Percentiles rank a stretch among this genome's conserved stretches.
Conservation (phyloP, 1,139 yeast genomes). For the Pneumocystis murina region DNA sequence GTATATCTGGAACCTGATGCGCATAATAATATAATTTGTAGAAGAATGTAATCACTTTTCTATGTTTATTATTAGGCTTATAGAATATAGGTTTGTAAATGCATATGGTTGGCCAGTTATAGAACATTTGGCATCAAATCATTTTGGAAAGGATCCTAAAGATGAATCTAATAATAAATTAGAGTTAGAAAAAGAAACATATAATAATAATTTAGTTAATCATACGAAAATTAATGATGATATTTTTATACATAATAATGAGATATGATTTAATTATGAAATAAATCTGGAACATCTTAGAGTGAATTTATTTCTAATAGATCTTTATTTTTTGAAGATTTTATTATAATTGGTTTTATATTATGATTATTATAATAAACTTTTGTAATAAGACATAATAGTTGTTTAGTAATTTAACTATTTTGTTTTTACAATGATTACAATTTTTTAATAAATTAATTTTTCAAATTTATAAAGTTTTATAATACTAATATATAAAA, state of each 20-base stretch:
- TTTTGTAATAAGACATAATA: neutral
- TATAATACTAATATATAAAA: too few relatives aligned
- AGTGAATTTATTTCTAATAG: too few relatives aligned
- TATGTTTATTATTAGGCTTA: neutral
- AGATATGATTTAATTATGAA: neutral
- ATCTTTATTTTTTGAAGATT: neutral
- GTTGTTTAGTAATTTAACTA: neutral
- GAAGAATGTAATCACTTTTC: slow-evolving; percentile 32
- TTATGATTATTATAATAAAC: neutral
- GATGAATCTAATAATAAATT: neutral
- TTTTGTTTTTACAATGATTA: neutral
- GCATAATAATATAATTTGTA: slow-evolving; percentile 79
- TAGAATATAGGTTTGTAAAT: slow-evolving; percentile 50
- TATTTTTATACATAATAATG: neutral
- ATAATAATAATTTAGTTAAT: neutral
- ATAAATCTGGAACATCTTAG: too few relatives aligned
- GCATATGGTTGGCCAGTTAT: slow-evolving; percentile 95
- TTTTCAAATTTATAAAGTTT: too few relatives aligned
- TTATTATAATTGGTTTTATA: neutral
- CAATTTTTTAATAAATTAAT: too few relatives aligned
- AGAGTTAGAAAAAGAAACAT: neutral
- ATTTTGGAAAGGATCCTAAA: slow-evolving; percentile 28
- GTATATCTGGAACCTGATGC: slow-evolving; percentile 85
- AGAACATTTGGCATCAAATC: slow-evolving; percentile 58
- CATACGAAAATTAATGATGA: neutral